Evolutionary conservation across 106 monocot genomes (phyloP).

Genomic region (Triglochin maritima): DNA sequence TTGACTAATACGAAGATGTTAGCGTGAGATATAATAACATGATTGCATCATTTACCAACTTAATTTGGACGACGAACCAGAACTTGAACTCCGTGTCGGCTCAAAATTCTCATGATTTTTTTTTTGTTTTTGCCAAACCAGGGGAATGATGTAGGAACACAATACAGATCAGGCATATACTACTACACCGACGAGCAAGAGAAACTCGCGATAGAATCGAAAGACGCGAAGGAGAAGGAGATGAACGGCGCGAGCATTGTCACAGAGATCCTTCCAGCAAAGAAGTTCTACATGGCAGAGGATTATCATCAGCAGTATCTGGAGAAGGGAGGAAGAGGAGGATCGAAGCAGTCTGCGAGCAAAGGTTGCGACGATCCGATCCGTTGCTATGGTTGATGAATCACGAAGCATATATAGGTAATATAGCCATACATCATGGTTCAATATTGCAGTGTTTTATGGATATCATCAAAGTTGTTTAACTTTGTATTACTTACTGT

Average conservation of each 20-base stretch:
- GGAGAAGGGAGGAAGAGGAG: conserved; percentile 60
- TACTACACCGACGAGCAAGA: conserved; percentile 57
- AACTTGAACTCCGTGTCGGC: no score
- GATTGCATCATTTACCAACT: no score
- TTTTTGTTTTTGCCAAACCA: conserved; percentile 3
- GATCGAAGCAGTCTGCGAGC: conserved; percentile 41
- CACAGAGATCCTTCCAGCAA: conserved; percentile 74
- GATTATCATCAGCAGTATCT: conserved; percentile 87
- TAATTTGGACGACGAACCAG: no score
- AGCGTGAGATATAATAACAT: background rate
- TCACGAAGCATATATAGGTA: background rate
- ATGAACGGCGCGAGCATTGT: conserved; percentile 28
- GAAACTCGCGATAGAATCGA: conserved; percentile 34
- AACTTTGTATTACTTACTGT: no score
- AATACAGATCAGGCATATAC: conserved; percentile 81
- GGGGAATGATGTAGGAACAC: conserved; percentile 75
- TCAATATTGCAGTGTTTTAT: no score
- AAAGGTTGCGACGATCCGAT: conserved; percentile 83
- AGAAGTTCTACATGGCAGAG: conserved; percentile 66
- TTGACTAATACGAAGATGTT: no score
- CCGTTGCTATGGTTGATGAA: conserved; percentile 49
- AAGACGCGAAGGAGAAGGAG: conserved; percentile 42
- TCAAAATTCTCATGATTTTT: no score
- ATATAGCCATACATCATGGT: background rate
- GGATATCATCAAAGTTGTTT: no score